Base-by-base conservation (phyloP, 805 yeast species). In the Priceomyces haplophilus region DNA sequence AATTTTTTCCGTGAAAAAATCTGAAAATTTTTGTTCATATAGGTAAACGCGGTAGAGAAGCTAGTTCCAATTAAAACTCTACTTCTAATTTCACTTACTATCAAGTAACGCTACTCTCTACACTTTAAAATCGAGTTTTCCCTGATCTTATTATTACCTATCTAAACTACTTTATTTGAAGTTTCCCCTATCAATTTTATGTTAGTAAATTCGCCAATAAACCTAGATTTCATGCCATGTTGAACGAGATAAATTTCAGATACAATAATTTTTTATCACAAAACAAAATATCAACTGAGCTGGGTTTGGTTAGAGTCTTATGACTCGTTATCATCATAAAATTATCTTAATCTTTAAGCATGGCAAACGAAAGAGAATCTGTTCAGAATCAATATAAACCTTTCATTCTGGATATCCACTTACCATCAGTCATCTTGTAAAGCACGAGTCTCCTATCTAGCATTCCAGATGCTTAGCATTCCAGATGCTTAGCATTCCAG, bases 221-320 rank as follows among this genome's bases (percentile, higher is more conserved):
- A n/a, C 5, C n/a, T 11, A 12, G 11, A 27, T 27, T n/a, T 5
- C 15, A 27, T 27, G 31, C 15, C 31, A 27, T 27, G n/a, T 11
- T 5, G 31, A 27, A 12, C 15, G 11, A 27, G 15, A n/a, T 27
- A 10, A 27, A 27, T 11, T 27, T 27, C 31, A 27, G 31, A 27
- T 27, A 27, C 7, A 12, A 27, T 27, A 6, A n/a, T 12, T 27
- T 27, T 27, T 64, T 65, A 61, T 65, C 70, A 65, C 62, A 50
- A 65, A 58, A 64, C 67, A 62, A 61, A 62, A 57, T 55, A 64
- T 66, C 72, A 65, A 66, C 58, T 65, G 72, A 66, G 70, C 70
- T 65, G 70, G 70, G 72, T 66, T 65, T 61, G 54, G 46, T 58
- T 51, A 55, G 68, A 64, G 69, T 62, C 67, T 52, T 51, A 48